Evolutionary conservation across 371 early-diverging fungal species (phyloP), one percentile per base, ranked within the genome.

Genomic region (Blakeslea trispora): DNA sequence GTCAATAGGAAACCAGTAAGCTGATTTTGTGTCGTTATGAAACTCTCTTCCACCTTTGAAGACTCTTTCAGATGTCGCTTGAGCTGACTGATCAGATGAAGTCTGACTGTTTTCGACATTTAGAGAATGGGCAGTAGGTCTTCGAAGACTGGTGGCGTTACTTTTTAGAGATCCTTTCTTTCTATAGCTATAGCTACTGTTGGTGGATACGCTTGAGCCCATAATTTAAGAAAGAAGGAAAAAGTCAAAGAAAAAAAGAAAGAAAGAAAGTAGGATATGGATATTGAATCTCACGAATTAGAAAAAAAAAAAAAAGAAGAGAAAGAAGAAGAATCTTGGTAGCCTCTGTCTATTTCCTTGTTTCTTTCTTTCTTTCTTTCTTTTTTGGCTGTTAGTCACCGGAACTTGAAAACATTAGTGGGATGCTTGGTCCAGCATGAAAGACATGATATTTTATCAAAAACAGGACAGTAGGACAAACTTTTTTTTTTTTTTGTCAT

Each of bases 1-100:
- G 23, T 66, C 67, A 40, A 58, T 66, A 22, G 67, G 67, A 28
- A 62, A 45, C 67, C 62, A 66, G 40, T 66, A 66, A 15, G 52
- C 40, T 22, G 67, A 62, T 24, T 35, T 51, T 7, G 45, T 18
- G 28, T 49, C 61, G 46, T 59, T 58, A 34, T 66, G 67, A 35
- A 54, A 62, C n/a, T 53, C 54, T 50, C 67, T 39, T 11, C 67
- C 63, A 24, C 43, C 21, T 14, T 49, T 40, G 23, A 57, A 43
- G 10, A 53, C 19, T 18, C 57, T 43, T 3, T 60, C 57, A 1
- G 53, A 49, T 1, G 65, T 52, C 37, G 14, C 2, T 37, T 37
- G 37, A 37, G 13, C 11, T 2, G 3, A 10, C 2, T 37, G 37
- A 37, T 37, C 37, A 37, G 37, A 10, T 37, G 37, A 37, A 11